These are phyloP conservation scores for Saccharomyces pastorianus DNA, from an alignment of 1,139 yeast species.

Conservation along the genomic window DNA sequence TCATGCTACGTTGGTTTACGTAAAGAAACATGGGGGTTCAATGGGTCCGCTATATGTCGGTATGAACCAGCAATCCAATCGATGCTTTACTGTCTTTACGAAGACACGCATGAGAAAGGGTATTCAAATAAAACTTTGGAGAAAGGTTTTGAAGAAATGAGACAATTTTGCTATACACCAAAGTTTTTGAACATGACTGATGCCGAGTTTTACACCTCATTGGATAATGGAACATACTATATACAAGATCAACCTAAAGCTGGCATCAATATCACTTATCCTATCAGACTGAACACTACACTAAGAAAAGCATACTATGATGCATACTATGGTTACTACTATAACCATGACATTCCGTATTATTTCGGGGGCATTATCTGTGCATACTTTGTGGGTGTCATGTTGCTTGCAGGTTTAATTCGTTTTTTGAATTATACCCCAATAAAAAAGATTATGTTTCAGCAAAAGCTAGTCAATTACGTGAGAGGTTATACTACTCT, in stretches of 20 bases:
- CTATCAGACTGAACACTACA: slow-evolving; percentile 11
- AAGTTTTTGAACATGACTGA: slow-evolving; percentile 7
- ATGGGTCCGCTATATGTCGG: slow-evolving; percentile 10
- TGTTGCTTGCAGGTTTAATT: slow-evolving; percentile 7
- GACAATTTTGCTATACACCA: slow-evolving; percentile 8
- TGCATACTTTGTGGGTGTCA: slow-evolving; percentile 11
- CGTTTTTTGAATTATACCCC: slow-evolving; percentile 12
- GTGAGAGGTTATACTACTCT: slow-evolving; percentile 13
- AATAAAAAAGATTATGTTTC: slow-evolving; percentile 8
- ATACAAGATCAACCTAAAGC: slow-evolving; percentile 3
- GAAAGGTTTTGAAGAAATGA: slow-evolving; percentile 11
- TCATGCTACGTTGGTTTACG: neutral
- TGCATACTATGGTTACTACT: slow-evolving; percentile 15
- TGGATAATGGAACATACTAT: slow-evolving; percentile 14
- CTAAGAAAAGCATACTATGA: slow-evolving; percentile 8
- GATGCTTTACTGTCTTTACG: slow-evolving; percentile 17
- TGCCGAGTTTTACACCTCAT: slow-evolving; percentile 9
- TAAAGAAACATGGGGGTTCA: neutral
- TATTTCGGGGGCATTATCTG: slow-evolving; percentile 11
- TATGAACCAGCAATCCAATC: slow-evolving; percentile 21
- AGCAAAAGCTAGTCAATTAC: slow-evolving; percentile 8
- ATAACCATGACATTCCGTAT: slow-evolving; percentile 17
- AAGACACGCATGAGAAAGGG: slow-evolving; percentile 9
- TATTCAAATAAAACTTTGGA: slow-evolving; percentile 7
- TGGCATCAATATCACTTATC: slow-evolving; percentile 4